Percentiles rank a stretch among this genome's conserved stretches.
Evolutionary conservation across 2,329 filamentous ascomycete species (phyloP).

Genomic region (Emmonsia crescens): DNA sequence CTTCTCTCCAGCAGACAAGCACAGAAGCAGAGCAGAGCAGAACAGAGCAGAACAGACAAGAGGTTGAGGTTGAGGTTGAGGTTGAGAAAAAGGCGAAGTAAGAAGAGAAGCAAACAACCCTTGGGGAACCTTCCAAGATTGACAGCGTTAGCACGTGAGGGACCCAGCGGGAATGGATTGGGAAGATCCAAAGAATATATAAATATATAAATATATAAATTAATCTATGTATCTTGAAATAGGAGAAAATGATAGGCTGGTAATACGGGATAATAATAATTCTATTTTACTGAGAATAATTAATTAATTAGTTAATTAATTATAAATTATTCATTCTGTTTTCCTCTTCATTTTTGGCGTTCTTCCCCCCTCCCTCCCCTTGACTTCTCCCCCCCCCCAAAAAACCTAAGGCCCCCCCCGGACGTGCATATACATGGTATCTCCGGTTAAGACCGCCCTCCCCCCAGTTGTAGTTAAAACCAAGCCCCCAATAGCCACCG

Average conservation of each 20-base stretch:
- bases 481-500: not conserved
- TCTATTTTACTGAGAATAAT: not conserved
- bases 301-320: not conserved
- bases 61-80: not conserved
- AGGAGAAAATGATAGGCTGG: not conserved
- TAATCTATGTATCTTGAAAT: no score
- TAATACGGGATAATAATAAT: not conserved
- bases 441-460: not conserved
- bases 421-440: not conserved
- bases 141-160: not conserved
- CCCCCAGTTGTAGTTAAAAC: not conserved
- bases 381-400: no score
- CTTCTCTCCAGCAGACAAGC: slow-evolving; percentile 1
- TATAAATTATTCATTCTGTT: not conserved
- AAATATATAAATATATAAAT: no score
- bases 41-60: slow-evolving; percentile 5
- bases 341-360: no score
- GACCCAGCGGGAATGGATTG: not conserved
- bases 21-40: slow-evolving; percentile 9
- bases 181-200: no score
- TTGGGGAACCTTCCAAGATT: not conserved
- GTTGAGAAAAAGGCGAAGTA: not conserved
- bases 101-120: not conserved
- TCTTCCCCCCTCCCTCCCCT: no score
- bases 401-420: not conserved